These are phyloP conservation scores for Cladobotryum protrusum DNA, from an alignment of 2,329 filamentous ascomycete species.

Conservation along the genomic window DNA sequence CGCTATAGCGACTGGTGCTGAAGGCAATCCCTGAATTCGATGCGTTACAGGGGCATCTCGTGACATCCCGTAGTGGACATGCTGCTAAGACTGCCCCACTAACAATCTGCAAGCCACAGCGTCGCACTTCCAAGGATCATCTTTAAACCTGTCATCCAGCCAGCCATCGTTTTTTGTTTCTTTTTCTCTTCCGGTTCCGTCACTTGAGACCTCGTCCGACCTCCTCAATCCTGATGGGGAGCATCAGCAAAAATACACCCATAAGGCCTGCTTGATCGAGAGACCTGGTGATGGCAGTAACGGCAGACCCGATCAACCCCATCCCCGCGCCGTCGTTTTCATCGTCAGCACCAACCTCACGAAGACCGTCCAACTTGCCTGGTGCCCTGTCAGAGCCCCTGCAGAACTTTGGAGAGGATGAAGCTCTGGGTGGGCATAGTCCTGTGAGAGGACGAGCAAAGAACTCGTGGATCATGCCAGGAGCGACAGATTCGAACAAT, in stretches of 20 bases:
- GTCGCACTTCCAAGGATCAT: too few relatives aligned
- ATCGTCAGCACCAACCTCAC: background rate
- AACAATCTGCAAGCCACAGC: too few relatives aligned
- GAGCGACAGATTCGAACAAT: background rate
- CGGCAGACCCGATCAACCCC: conserved; percentile 18
- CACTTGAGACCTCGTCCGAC: too few relatives aligned
- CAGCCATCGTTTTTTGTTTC: too few relatives aligned
- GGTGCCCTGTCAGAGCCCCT: background rate
- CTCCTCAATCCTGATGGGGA: background rate
- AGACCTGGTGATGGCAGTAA: conserved; percentile 18
- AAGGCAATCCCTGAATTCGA: too few relatives aligned
- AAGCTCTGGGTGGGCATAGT: background rate
- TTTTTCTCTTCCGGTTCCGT: too few relatives aligned
- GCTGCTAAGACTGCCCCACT: too few relatives aligned
- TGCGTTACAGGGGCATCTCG: too few relatives aligned
- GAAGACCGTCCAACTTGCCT: conserved; percentile 2
- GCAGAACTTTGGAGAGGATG: conserved; percentile 2
- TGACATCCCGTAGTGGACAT: too few relatives aligned
- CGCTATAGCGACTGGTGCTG: too few relatives aligned
- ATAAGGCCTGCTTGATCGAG: conserved; percentile 6
- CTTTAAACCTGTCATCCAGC: too few relatives aligned
- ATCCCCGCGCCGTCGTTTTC: conserved; percentile 12
- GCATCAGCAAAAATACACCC: background rate
- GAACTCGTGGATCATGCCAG: background rate
- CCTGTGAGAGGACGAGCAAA: conserved; percentile 3